Conservation (phyloP, 345 rosid species). For the Atalantia buxifolia region DNA sequence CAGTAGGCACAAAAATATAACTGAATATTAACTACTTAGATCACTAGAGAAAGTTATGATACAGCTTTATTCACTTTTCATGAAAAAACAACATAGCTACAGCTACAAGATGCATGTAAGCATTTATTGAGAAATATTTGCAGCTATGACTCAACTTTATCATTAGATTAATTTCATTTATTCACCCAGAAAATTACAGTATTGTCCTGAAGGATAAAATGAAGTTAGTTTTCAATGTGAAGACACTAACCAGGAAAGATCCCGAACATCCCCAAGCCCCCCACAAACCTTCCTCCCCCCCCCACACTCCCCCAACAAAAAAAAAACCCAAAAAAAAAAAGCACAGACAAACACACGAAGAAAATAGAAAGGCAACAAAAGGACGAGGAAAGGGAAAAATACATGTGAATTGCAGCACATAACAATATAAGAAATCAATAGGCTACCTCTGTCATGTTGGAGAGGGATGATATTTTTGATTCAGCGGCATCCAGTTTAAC, state of each 20-base stretch:
- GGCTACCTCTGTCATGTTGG: slow-evolving; percentile 88
- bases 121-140: neutral
- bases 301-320: too few species aligned
- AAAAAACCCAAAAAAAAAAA: too few species aligned
- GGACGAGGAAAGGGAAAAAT: neutral
- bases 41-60: neutral
- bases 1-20: neutral
- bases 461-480: slow-evolving; percentile 62
- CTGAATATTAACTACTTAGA: neutral
- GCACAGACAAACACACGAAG: neutral
- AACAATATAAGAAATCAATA: neutral
- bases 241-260: neutral
- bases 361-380: neutral
- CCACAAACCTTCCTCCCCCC: too few species aligned
- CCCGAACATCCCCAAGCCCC: too few species aligned
- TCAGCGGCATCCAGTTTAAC: slow-evolving; percentile 82
- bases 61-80: neutral
- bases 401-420: neutral
- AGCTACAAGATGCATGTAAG: neutral
- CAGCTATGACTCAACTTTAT: neutral
- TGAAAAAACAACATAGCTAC: neutral
- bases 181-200: neutral
- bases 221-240: neutral
- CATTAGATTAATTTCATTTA: neutral
- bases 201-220: neutral